phyloP scores from a whole-genome alignment of 352 stramenopile species.

The Phytophthora ohioensis region DNA sequence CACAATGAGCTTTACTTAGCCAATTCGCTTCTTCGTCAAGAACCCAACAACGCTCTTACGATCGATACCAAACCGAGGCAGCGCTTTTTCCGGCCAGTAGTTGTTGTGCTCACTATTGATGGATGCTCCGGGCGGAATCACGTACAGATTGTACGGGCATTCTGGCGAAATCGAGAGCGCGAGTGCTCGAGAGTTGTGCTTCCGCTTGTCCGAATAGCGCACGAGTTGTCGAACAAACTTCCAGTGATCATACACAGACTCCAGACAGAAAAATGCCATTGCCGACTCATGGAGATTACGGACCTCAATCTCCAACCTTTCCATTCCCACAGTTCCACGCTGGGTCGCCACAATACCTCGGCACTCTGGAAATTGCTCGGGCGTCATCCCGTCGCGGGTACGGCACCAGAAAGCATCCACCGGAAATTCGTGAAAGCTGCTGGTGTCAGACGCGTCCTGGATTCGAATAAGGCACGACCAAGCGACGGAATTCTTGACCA shows the following conservation, averaged over 20 bases:
- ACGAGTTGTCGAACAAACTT: constrained; percentile 78
- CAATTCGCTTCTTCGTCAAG: constrained; percentile 56
- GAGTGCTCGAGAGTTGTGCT: constrained; percentile 56
- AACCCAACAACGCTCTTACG: constrained; percentile 74
- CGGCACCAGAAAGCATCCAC: constrained; percentile 66
- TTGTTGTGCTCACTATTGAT: constrained; percentile 81
- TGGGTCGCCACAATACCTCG: constrained; percentile 51
- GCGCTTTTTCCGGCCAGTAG: constrained; percentile 66
- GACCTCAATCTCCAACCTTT: constrained; percentile 48
- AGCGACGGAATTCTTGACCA: constrained; percentile 27
- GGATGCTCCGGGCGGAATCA: constrained; percentile 76
- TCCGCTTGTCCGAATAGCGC: constrained; percentile 75
- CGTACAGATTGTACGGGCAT: constrained; percentile 60
- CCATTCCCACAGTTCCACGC: constrained; percentile 49
- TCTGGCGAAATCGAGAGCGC: constrained; percentile 50
- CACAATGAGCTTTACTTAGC: constrained; percentile 8
- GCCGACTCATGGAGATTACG: constrained; percentile 53
- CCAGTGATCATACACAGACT: constrained; percentile 73
- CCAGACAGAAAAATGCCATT: constrained; percentile 66
- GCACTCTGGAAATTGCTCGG: constrained; percentile 35
- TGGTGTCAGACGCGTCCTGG: constrained; percentile 56
- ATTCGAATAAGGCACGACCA: constrained; percentile 67
- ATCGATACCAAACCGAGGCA: constrained; percentile 55
- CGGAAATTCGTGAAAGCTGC: constrained; percentile 54
- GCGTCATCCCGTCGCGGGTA: constrained; percentile 38